Conservation (phyloP, 108 stramenopile species). For the Stephanodiscus minutulus region DNA sequence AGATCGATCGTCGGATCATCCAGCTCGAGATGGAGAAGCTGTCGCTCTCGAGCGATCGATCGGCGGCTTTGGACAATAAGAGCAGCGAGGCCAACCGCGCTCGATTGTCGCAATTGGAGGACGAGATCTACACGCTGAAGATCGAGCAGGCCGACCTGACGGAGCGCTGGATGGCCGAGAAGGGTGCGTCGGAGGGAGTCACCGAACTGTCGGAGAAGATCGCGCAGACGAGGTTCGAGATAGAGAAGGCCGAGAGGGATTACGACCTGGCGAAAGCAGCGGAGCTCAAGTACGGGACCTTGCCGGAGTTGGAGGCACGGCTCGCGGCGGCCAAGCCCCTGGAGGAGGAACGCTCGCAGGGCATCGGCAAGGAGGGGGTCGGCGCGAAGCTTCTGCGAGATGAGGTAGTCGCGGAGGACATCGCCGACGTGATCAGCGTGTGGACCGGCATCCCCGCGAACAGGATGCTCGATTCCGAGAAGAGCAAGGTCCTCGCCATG, state of each 20-base stretch:
- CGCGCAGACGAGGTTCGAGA: constrained; percentile 81
- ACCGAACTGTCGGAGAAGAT: constrained; percentile 87
- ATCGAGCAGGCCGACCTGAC: constrained; percentile 75
- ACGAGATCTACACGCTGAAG: constrained; percentile 71
- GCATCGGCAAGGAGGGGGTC: constrained; percentile 18
- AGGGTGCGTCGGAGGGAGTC: constrained; percentile 76
- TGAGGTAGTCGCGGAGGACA: constrained; percentile 94
- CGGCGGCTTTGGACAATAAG: constrained; percentile 25
- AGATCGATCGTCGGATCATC: constrained; percentile 57
- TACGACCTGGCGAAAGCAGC: constrained; percentile 94
- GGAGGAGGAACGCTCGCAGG: constrained; percentile 16
- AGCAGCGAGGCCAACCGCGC: constrained; percentile 46
- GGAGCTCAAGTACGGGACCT: constrained; percentile 88
- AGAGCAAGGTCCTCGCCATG: constrained; percentile 91
- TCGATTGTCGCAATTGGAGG: constrained; percentile 70
- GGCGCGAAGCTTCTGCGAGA: constrained; percentile 71
- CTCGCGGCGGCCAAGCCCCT: constrained; percentile 52
- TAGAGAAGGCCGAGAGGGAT: constrained; percentile 91
- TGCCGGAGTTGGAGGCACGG: constrained; percentile 84
- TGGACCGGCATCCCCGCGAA: constrained; percentile 95
- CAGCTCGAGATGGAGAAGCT: constrained; percentile 71
- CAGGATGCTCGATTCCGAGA: constrained; percentile 89
- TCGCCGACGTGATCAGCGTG: constrained; percentile 87
- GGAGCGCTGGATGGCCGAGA: constrained; percentile 70
- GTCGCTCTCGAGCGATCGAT: constrained; percentile 27